Conservation (phyloP, 805 yeast genomes). For the Millerozyma acaciae region DNA sequence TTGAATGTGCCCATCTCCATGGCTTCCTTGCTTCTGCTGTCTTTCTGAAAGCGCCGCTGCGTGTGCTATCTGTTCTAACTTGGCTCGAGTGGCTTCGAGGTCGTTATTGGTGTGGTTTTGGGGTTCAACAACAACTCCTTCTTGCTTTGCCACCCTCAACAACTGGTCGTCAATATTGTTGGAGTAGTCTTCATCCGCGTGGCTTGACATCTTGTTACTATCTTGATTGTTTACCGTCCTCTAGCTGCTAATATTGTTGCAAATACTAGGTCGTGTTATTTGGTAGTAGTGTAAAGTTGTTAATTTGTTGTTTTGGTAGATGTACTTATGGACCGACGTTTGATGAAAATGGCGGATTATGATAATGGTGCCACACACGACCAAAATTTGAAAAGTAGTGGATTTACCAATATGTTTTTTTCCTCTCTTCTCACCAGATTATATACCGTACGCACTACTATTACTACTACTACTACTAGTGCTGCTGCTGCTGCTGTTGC, state of each 20-base stretch:
- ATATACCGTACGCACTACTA: too few relatives aligned
- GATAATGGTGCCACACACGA: conserved; percentile 3
- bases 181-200: conserved; percentile 19
- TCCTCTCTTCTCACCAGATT: too few relatives aligned
- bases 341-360: conserved; percentile 1
- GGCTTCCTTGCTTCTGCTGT: conserved; percentile 13
- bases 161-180: conserved; percentile 42
- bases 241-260: conserved; percentile 6
- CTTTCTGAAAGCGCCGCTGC: conserved; percentile 17
- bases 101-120: conserved; percentile 11
- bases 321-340: conserved; percentile 7
- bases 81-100: conserved; percentile 19
- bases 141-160: conserved; percentile 36
- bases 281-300: conserved; percentile 20
- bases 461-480: too few relatives aligned
- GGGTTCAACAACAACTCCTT: conserved; percentile 16
- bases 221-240: background rate
- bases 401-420: too few relatives aligned
- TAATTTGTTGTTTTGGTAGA: conserved; percentile 13
- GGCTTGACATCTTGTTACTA: conserved; percentile 5
- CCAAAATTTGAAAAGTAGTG: too few relatives aligned
- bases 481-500: too few relatives aligned
- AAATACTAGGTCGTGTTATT: conserved; percentile 18
- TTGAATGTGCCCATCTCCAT: conserved; percentile 3
- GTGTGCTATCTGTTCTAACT: conserved; percentile 30